A percentile compares a stretch with the other conserved stretches of the same genome.
phyloP scores from a whole-genome alignment of 805 yeast species.

The Starmerella lactis-condensi region DNA sequence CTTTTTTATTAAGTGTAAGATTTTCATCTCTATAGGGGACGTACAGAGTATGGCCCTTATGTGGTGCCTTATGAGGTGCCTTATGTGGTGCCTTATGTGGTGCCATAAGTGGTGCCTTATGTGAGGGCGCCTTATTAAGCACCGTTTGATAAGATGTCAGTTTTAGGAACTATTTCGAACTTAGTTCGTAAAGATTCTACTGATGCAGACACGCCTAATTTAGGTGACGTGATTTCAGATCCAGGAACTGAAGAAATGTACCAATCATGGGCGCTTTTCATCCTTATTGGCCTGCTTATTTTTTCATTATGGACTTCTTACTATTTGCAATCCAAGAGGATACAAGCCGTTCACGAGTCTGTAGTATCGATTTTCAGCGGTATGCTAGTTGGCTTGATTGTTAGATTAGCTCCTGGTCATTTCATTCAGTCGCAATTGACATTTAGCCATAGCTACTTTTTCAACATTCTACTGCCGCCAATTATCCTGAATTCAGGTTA shows the following conservation, averaged over 20 bases:
- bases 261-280: conserved; percentile 93
- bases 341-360: conserved; percentile 94
- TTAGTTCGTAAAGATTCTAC: conserved; percentile 21
- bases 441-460: conserved; percentile 83
- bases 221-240: conserved; percentile 40
- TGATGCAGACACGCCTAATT: conserved; percentile 24
- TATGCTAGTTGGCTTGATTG: conserved; percentile 82
- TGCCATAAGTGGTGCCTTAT: background rate
- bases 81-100: background rate
- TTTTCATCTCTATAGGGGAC: too few species aligned
- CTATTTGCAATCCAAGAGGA: conserved; percentile 73
- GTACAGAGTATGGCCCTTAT: too few species aligned
- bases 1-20: too few species aligned
- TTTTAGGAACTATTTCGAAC: too few species aligned
- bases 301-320: conserved; percentile 91
- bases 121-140: conserved; percentile 32
- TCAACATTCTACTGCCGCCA: conserved; percentile 86
- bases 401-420: conserved; percentile 86
- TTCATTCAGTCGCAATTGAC: conserved; percentile 93
- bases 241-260: conserved; percentile 90
- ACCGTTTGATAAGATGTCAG: too few species aligned
- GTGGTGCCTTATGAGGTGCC: background rate
- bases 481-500: conserved; percentile 91
- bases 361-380: conserved; percentile 92
- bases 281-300: conserved; percentile 57